Conservation (phyloP, 2,329 filamentous ascomycete species). For the Ophiocordyceps camponoti-rufipedis region DNA sequence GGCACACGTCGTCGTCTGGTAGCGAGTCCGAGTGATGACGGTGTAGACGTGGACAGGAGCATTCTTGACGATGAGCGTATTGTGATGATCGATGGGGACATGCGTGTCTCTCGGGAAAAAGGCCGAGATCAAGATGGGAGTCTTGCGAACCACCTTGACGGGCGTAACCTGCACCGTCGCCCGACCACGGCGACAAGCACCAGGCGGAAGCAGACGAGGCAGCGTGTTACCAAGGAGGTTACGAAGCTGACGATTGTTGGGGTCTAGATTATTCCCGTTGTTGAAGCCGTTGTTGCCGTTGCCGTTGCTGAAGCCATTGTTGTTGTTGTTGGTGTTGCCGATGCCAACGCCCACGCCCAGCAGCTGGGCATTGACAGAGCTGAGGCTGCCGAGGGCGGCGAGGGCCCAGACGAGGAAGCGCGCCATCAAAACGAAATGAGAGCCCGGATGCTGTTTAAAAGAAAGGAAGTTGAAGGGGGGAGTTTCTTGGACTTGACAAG, state of each 20-base stretch:
- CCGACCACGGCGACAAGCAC: neutral
- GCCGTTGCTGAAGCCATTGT: too few species aligned
- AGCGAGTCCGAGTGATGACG: neutral
- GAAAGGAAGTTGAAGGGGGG: neutral
- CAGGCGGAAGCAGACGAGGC: neutral
- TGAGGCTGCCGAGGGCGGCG: neutral
- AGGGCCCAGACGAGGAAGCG: neutral
- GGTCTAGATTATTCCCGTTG: too few species aligned
- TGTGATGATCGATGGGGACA: neutral
- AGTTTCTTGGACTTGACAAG: too few species aligned
- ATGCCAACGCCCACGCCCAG: neutral
- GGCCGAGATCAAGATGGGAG: neutral
- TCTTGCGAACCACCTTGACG: neutral
- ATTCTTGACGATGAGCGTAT: neutral
- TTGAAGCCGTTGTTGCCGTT: too few species aligned
- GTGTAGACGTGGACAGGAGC: neutral
- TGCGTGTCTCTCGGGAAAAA: neutral
- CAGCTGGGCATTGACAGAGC: neutral
- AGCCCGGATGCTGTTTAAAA: neutral
- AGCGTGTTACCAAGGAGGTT: neutral
- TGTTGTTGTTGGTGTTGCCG: too few species aligned
- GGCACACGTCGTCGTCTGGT: neutral
- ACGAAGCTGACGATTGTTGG: neutral
- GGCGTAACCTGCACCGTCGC: neutral
- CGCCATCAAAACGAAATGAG: neutral